Evolutionary conservation across 1,139 yeast genomes (phyloP), one percentile per base, ranked within the genome.

Genomic region (Geotrichum histeridarum): DNA sequence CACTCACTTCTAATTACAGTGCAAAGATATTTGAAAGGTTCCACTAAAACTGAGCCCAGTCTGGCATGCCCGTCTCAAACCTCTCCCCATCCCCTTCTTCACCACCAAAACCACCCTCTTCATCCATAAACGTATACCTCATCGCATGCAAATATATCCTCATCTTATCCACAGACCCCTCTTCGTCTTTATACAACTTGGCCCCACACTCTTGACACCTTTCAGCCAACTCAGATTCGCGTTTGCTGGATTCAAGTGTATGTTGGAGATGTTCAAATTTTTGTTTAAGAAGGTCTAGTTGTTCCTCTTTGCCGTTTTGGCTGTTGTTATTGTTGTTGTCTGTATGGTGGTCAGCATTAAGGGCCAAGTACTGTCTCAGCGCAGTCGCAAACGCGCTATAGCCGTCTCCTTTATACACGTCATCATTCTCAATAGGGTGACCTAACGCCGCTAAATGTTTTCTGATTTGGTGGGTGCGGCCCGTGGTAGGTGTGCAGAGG

Each of bases 401-500:
- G 9, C 18, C 37, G 1, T 17, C 17, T 8, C 41, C 46, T 8
- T 32, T 11, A 66, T 86, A 86, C 14, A 83, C 67, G 8, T 77
- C 77, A 65, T 87, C 95, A 61, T 86, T 85, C 0, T 74, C 77
- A 9, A 88, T 87, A 0, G 95, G 93, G 60, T 67, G 73, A 0
- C 89, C 88, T 51, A 84, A 53, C 54, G 81, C 76, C 30, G 86
- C 75, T 33, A 86, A 68, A 69, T 86, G 95, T 7, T 86, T 83
- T 53, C 95, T 73, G 22, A 86, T 84, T 65, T 86, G 95, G 66
- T 86, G 95, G 61, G 86, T 84, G 61, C 86, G 76, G 0, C 95
- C 95, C 0, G 93, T 82, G 8, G 79, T 59, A 0, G 95, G 95
- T 58, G 71, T 73, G 64, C 95, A 86, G 50, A 73, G 63, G 0